These are phyloP conservation scores for Tricholoma matsutake DNA, from an alignment of 768 basidiomycete genomes.

Conservation along the genomic window DNA sequence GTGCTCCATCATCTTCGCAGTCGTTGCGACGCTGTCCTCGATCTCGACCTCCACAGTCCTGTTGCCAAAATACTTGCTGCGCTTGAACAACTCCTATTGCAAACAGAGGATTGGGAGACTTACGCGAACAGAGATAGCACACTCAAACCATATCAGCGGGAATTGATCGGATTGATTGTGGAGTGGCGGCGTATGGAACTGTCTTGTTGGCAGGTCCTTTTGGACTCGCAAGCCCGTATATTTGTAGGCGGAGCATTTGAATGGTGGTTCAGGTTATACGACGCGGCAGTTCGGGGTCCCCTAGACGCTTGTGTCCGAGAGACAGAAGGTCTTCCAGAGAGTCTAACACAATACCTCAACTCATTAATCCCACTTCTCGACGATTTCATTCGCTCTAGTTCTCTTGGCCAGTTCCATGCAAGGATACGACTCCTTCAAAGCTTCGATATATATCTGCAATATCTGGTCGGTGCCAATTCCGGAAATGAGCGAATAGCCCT, in stretches of 20 bases:
- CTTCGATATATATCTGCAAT: slow-evolving; percentile 54
- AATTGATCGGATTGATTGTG: slow-evolving; percentile 71
- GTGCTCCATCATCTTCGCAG: slow-evolving; percentile 81
- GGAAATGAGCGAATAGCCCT: slow-evolving; percentile 33
- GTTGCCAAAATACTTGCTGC: slow-evolving; percentile 80
- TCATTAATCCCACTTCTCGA: slow-evolving; percentile 76
- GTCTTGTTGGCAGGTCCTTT: slow-evolving; percentile 77
- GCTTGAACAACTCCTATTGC: slow-evolving; percentile 79
- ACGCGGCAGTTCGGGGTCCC: slow-evolving; percentile 65
- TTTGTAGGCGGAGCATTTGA: slow-evolving; percentile 47
- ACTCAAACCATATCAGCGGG: slow-evolving; percentile 62
- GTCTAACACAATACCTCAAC: slow-evolving; percentile 51
- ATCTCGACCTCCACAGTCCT: slow-evolving; percentile 61
- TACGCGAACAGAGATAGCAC: slow-evolving; percentile 92
- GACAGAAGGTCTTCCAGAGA: slow-evolving; percentile 24
- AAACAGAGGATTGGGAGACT: slow-evolving; percentile 95
- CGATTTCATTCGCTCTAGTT: slow-evolving; percentile 67
- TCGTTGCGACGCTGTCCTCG: slow-evolving; percentile 65
- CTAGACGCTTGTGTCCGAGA: slow-evolving; percentile 44
- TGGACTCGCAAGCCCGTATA: slow-evolving; percentile 64
- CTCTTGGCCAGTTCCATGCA: slow-evolving; percentile 79
- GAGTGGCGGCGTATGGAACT: slow-evolving; percentile 90
- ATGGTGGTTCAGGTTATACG: slow-evolving; percentile 94
- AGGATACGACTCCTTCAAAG: slow-evolving; percentile 66
- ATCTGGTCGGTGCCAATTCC: slow-evolving; percentile 32